Conservation (phyloP, 2,329 filamentous ascomycete species). For the Fusarium piperis region DNA sequence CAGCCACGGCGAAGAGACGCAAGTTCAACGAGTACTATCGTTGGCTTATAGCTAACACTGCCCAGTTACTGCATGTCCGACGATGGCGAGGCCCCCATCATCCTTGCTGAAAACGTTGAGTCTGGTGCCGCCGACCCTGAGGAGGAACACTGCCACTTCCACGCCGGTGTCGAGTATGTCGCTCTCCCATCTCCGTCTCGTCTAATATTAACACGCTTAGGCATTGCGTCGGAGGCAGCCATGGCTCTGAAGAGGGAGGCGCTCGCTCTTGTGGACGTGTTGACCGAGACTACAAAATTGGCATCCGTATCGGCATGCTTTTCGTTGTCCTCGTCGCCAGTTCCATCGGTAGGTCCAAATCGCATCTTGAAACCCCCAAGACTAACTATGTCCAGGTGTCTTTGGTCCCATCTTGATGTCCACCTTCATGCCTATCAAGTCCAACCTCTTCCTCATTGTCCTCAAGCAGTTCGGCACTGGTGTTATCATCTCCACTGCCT, state of each 20-base stretch:
- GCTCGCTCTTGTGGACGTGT: conserved; percentile 57
- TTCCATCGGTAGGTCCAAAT: conserved; percentile 60
- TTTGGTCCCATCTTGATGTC: conserved; percentile 73
- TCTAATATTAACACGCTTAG: conserved; percentile 42
- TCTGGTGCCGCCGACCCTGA: conserved; percentile 30
- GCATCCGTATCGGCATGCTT: conserved; percentile 75
- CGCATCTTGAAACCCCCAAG: not conserved
- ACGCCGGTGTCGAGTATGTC: conserved; percentile 76
- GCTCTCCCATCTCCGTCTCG: rapidly evolving
- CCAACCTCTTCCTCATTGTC: conserved; percentile 64
- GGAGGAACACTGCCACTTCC: conserved; percentile 71
- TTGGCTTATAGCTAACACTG: not conserved
- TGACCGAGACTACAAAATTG: conserved; percentile 70
- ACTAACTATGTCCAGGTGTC: conserved; percentile 55
- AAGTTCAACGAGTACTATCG: conserved; percentile 32
- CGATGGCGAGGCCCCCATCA: conserved; percentile 32
- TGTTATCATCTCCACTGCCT: conserved; percentile 76
- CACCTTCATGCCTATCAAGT: conserved; percentile 61
- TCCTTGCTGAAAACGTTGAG: conserved; percentile 23
- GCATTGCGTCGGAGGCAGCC: conserved; percentile 64
- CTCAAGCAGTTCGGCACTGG: conserved; percentile 81
- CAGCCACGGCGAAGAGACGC: conserved; percentile 66
- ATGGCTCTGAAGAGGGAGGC: conserved; percentile 33
- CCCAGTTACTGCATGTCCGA: conserved; percentile 36
- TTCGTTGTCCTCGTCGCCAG: conserved; percentile 78